These are phyloP conservation scores for Tephrocybe sp. DNA, from an alignment of 768 basidiomycete species.

Conservation along the genomic window DNA sequence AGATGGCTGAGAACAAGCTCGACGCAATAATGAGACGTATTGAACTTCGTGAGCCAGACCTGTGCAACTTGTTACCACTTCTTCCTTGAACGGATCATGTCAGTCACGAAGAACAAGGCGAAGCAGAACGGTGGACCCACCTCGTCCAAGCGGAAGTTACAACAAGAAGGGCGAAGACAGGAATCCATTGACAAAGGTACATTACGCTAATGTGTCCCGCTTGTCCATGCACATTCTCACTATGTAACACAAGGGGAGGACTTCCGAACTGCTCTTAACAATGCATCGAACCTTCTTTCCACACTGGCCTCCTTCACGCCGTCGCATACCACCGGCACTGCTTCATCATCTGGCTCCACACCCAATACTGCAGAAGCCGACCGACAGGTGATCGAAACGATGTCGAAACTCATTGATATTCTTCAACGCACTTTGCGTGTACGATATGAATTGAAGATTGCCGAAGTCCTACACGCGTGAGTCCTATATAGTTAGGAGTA, in stretches of 20 bases:
- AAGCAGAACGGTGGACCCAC: slow-evolving; percentile 20
- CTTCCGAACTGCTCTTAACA: slow-evolving; percentile 69
- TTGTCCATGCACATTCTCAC: background rate
- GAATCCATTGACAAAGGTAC: slow-evolving; percentile 41
- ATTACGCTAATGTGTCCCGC: background rate
- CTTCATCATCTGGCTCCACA: slow-evolving; percentile 38
- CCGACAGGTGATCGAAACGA: slow-evolving; percentile 57
- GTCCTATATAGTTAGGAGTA: slow-evolving; percentile 23
- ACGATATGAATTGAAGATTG: slow-evolving; percentile 69
- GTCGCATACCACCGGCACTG: slow-evolving; percentile 27
- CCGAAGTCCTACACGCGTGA: slow-evolving; percentile 75
- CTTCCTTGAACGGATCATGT: slow-evolving; percentile 7
- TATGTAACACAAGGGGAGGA: slow-evolving; percentile 52
- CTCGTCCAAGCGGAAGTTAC: slow-evolving; percentile 20
- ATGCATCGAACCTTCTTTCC: slow-evolving; percentile 59
- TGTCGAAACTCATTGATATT: slow-evolving; percentile 63
- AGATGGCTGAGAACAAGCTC: slow-evolving; percentile 75
- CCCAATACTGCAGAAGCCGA: slow-evolving; percentile 44
- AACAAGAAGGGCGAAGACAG: slow-evolving; percentile 16
- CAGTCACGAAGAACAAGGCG: slow-evolving; percentile 30
- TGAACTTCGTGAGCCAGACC: slow-evolving; percentile 42
- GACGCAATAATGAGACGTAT: slow-evolving; percentile 60
- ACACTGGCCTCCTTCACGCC: slow-evolving; percentile 48
- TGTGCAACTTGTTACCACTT: background rate
- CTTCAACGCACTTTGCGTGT: slow-evolving; percentile 74